Evolutionary conservation across 2,329 filamentous ascomycete genomes (phyloP).

Genomic region (Neopestalotiopsis sp.): DNA sequence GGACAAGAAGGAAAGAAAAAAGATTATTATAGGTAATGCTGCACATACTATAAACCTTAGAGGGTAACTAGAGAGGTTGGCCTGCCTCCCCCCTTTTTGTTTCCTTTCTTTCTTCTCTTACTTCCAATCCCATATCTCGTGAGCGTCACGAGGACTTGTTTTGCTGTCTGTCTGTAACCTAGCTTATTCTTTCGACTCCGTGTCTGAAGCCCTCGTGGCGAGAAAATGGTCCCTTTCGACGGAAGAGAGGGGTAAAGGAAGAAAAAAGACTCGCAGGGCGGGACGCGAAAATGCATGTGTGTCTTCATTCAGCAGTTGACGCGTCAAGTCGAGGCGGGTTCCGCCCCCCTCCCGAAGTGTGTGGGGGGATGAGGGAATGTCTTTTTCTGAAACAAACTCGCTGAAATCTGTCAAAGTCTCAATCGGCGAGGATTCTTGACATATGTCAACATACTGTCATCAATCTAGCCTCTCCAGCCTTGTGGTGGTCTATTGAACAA

Average conservation of each 20-base stretch:
- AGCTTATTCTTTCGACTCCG: neutral
- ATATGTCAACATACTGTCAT: neutral
- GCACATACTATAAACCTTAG: neutral
- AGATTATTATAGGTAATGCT: neutral
- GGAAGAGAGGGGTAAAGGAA: neutral
- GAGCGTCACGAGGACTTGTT: neutral
- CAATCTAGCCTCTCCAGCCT: neutral
- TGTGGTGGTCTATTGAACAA: neutral
- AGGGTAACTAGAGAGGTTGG: neutral
- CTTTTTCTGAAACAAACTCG: neutral
- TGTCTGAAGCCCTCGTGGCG: neutral
- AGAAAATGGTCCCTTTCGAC: neutral
- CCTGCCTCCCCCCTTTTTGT: neutral
- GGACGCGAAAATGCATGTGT: conserved; percentile 5
- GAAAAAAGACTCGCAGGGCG: neutral
- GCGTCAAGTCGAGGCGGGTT: neutral
- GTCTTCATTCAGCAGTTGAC: neutral
- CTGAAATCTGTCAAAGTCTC: neutral
- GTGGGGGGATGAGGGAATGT: neutral
- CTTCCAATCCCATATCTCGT: neutral
- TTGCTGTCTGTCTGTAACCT: neutral
- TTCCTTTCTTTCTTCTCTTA: neutral
- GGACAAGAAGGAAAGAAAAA: neutral
- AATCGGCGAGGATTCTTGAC: neutral
- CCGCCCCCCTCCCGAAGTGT: neutral